Conservation (phyloP, 345 rosid species). For the Adansonia digitata region DNA sequence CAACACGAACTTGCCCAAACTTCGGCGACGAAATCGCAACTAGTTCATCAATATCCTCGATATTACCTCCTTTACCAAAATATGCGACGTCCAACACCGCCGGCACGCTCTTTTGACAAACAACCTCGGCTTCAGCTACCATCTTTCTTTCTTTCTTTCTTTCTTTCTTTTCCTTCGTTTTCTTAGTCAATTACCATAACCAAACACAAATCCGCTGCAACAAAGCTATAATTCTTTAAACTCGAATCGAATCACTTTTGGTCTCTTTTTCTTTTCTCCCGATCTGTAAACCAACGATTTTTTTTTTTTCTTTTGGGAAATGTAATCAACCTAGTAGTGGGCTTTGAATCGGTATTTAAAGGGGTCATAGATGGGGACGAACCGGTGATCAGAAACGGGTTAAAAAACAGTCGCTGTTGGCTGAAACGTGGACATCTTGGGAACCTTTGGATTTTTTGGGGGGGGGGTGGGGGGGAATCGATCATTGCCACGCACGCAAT, state of each 20-base stretch:
- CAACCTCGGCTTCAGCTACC: slow-evolving; percentile 64
- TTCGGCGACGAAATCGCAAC: slow-evolving; percentile 30
- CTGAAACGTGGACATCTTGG: slow-evolving; percentile 36
- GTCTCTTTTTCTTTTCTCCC: neutral
- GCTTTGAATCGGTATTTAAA: slow-evolving; percentile 20
- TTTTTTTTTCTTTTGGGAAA: neutral
- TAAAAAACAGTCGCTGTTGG: neutral
- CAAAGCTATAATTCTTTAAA: neutral
- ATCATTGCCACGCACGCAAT: slow-evolving; percentile 4
- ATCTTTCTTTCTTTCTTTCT: slow-evolving; percentile 23
- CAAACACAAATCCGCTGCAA: neutral
- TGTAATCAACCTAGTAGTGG: slow-evolving; percentile 3
- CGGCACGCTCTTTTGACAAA: slow-evolving; percentile 46
- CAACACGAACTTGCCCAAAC: slow-evolving; percentile 27
- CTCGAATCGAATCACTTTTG: neutral
- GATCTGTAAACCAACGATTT: neutral
- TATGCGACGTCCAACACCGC: slow-evolving; percentile 43
- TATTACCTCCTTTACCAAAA: slow-evolving; percentile 27
- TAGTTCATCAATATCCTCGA: slow-evolving; percentile 29
- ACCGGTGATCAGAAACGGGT: slow-evolving; percentile 37
- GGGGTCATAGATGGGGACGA: slow-evolving; percentile 1
- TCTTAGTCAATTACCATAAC: slow-evolving; percentile 6
- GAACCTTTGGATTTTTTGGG: slow-evolving; percentile 16
- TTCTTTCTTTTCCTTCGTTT: neutral
- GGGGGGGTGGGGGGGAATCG: no score